Conservation (phyloP, 2,329 filamentous ascomycete genomes). For the Didymellaceae sp. region DNA sequence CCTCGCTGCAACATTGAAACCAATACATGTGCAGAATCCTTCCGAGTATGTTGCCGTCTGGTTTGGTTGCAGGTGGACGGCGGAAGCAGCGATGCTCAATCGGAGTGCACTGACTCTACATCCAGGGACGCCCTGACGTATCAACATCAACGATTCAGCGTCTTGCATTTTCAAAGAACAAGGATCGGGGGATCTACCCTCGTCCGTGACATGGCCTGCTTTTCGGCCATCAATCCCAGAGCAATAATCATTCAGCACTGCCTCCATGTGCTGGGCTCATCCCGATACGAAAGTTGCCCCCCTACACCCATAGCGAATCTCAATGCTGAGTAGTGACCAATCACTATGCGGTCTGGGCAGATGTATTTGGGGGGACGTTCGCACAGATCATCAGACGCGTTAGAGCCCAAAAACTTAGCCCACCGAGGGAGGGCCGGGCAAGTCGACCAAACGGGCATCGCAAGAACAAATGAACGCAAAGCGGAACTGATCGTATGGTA, state of each 20-base stretch:
- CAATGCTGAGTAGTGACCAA: not conserved
- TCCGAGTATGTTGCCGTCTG: constrained; percentile 11
- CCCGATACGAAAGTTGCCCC: not conserved
- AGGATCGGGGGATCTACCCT: constrained; percentile 17
- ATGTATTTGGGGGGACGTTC: constrained; percentile 1
- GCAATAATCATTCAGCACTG: constrained; percentile 12
- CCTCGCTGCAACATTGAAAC: constrained; percentile 11
- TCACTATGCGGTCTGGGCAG: not conserved
- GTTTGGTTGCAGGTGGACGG: not conserved
- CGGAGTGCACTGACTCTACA: constrained; percentile 10
- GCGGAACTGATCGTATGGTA: constrained; percentile 8
- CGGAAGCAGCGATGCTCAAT: constrained; percentile 3
- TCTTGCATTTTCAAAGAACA: constrained; percentile 14
- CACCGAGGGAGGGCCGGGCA: constrained; percentile 15
- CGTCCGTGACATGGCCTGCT: constrained; percentile 9
- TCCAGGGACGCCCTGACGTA: constrained; percentile 4
- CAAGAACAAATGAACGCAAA: constrained; percentile 5
- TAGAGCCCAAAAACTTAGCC: constrained; percentile 16
- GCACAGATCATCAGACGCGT: constrained; percentile 11
- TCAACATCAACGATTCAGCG: constrained; percentile 10
- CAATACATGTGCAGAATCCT: constrained; percentile 15
- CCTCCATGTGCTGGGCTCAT: constrained; percentile 8
- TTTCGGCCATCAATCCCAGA: constrained; percentile 1
- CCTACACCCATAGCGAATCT: constrained; percentile 1
- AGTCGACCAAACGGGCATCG: constrained; percentile 10